A percentile compares a stretch with the other conserved stretches of the same genome.
Conservation (phyloP, 345 rosid species). For the Raphanus raphanistrum region DNA sequence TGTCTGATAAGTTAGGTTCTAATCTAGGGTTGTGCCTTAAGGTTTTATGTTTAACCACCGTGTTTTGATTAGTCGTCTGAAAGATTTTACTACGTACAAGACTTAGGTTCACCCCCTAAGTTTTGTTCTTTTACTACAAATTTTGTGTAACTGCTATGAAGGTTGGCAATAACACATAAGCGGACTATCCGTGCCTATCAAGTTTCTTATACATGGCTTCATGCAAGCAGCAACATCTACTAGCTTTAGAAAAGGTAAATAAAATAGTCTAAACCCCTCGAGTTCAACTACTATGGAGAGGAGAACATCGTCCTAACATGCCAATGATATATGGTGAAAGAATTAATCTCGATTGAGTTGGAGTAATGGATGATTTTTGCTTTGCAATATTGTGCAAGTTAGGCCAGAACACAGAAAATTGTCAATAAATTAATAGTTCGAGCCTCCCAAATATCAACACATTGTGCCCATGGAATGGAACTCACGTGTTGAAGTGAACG, state of each 20-base stretch:
- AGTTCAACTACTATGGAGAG: neutral
- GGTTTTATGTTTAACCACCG: neutral
- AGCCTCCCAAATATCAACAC: neutral
- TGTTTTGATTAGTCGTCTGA: neutral
- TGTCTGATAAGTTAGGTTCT: neutral
- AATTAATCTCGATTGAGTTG: neutral
- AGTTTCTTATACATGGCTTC: neutral
- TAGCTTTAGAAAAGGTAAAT: neutral
- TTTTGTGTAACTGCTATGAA: neutral
- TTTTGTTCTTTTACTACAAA: neutral
- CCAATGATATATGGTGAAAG: neutral
- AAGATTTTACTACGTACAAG: neutral
- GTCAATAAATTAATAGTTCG: neutral
- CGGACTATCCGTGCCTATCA: neutral
- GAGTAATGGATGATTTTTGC: neutral
- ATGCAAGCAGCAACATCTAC: neutral
- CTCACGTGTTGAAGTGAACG: neutral
- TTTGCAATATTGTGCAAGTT: neutral
- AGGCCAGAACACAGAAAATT: neutral
- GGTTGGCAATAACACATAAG: neutral
- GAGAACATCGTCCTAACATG: neutral
- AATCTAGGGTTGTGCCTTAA: neutral
- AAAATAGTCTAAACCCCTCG: neutral
- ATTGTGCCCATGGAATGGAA: neutral
- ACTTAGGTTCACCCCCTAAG: too few relatives aligned